These are phyloP conservation scores for Boechera stricta DNA, from an alignment of 345 rosid genomes.

Conservation along the genomic window DNA sequence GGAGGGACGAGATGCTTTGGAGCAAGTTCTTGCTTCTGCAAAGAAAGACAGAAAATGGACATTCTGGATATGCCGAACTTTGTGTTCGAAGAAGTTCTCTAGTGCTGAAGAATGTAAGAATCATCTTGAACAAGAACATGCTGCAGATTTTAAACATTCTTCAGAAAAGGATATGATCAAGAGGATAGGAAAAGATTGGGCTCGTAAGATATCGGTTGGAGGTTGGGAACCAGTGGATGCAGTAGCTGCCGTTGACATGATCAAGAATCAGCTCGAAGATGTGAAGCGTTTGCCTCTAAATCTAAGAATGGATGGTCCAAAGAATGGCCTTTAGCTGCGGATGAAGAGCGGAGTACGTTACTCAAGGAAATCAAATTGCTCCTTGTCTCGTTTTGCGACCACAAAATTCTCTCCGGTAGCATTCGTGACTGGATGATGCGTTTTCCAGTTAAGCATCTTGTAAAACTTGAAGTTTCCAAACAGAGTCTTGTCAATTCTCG, in stretches of 20 bases:
- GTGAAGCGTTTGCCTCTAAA: slow-evolving; percentile 13
- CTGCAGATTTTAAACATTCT: not conserved
- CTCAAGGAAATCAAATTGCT: slow-evolving; percentile 25
- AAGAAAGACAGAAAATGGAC: slow-evolving; percentile 14
- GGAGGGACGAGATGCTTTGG: slow-evolving; percentile 18
- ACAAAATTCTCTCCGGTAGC: slow-evolving; percentile 21
- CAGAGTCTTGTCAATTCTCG: not conserved
- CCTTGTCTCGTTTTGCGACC: slow-evolving; percentile 6
- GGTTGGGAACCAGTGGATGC: slow-evolving; percentile 39
- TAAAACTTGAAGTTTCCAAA: slow-evolving; percentile 21
- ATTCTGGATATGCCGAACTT: slow-evolving; percentile 26
- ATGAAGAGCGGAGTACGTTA: slow-evolving; percentile 22
- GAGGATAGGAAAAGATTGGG: slow-evolving; percentile 32
- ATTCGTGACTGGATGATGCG: slow-evolving; percentile 29
- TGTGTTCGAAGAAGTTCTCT: slow-evolving; percentile 15
- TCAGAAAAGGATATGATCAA: not conserved
- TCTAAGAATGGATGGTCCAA: slow-evolving; percentile 42
- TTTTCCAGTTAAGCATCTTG: slow-evolving; percentile 12
- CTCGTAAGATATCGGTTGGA: not conserved
- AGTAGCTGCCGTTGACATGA: slow-evolving; percentile 26
- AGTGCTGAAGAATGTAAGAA: slow-evolving; percentile 27
- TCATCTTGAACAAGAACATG: slow-evolving; percentile 37
- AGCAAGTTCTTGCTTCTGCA: slow-evolving; percentile 15
- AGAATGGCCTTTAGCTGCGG: slow-evolving; percentile 34
- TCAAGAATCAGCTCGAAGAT: slow-evolving; percentile 13